Conservation (phyloP, 352 stramenopile species). For the Phytophthora tubulina region DNA sequence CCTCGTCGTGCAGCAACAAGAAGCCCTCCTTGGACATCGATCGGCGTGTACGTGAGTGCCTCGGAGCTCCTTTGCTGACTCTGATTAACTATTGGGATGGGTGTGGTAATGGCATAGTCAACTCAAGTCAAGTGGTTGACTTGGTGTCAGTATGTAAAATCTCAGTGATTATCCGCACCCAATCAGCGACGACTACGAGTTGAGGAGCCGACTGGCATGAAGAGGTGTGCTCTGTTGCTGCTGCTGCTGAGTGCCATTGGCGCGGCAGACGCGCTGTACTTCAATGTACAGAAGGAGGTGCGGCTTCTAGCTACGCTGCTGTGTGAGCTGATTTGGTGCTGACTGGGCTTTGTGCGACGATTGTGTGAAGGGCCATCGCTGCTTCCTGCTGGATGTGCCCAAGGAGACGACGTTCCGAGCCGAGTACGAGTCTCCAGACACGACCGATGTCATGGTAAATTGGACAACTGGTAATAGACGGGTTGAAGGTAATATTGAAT, state of each 20-base stretch:
- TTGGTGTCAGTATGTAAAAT: conserved; percentile 3
- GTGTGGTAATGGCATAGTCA: not conserved
- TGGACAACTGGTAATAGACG: too few species aligned
- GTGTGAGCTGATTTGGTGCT: too few species aligned
- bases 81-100: not conserved
- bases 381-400: conserved; percentile 85
- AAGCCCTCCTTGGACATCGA: conserved; percentile 89
- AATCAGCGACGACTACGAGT: conserved; percentile 22
- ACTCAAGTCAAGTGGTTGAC: not conserved
- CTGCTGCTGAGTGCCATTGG: conserved; percentile 39
- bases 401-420: conserved; percentile 77
- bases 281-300: conserved; percentile 70
- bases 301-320: not conserved
- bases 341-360: not conserved
- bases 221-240: conserved; percentile 19
- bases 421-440: conserved; percentile 90
- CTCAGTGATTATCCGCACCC: not conserved
- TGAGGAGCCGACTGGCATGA: conserved; percentile 1
- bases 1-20: conserved; percentile 76
- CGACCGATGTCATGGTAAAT: conserved; percentile 71
- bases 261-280: conserved; percentile 58
- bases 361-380: conserved; percentile 63
- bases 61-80: not conserved
- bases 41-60: not conserved
- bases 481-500: too few species aligned